phyloP scores from a whole-genome alignment of 202 grass and related monocot genomes.

The Schoenoplectus tabernaemontani region DNA sequence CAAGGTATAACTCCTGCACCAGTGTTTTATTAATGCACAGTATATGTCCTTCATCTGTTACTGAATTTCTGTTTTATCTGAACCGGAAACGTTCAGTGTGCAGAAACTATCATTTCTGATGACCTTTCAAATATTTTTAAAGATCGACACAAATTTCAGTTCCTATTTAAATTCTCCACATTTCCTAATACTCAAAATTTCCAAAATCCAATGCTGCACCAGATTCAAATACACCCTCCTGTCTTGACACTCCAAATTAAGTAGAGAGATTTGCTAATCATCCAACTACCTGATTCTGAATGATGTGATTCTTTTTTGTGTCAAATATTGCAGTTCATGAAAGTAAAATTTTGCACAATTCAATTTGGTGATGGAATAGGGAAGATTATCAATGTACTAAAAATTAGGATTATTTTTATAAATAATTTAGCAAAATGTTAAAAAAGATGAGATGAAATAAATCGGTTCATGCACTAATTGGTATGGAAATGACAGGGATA shows the following conservation, averaged over 20 bases:
- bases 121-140: not conserved
- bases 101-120: not conserved
- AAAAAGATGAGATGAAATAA: not conserved
- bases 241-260: not conserved
- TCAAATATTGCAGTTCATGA: not conserved
- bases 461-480: not conserved
- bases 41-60: not conserved
- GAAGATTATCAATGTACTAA: not conserved
- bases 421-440: not conserved
- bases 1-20: conserved; percentile 40
- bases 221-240: not conserved
- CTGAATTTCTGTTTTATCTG: not conserved
- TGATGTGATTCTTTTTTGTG: not conserved
- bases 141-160: not conserved
- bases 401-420: not conserved
- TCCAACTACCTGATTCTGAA: not conserved
- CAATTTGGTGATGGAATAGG: not conserved
- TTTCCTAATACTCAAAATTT: not conserved
- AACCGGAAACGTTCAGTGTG: not conserved
- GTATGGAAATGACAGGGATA: not conserved
- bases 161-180: not conserved
- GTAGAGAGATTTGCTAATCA: not conserved
- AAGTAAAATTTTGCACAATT: not conserved
- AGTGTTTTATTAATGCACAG: not conserved
- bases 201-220: not conserved